These are phyloP conservation scores for Schoenoplectus triqueter DNA, from an alignment of 202 grass and related monocot species.

Conservation along the genomic window DNA sequence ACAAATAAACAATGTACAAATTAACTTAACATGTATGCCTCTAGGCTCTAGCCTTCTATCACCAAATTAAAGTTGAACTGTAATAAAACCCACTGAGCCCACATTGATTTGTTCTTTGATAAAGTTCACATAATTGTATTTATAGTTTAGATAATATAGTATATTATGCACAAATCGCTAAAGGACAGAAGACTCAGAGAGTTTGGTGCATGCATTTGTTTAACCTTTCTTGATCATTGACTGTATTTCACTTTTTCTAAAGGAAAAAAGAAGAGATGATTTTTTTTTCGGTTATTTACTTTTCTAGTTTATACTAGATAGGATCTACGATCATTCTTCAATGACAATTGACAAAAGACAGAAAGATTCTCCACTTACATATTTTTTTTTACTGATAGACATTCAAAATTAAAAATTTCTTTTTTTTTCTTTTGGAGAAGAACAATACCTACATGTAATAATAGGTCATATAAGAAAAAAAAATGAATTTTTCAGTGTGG, in stretches of 20 bases:
- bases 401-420: neutral
- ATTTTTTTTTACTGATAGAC: neutral
- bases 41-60: constrained; percentile 15
- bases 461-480: too few species aligned
- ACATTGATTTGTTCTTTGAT: neutral
- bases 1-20: too few species aligned
- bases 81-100: constrained; percentile 24
- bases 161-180: neutral
- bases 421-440: neutral
- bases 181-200: neutral
- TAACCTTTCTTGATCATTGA: neutral
- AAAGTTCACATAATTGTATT: neutral
- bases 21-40: neutral
- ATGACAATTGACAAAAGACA: neutral
- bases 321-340: neutral
- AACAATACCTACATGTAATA: too few species aligned
- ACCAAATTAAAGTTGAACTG: constrained; percentile 15
- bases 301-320: neutral
- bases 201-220: neutral
- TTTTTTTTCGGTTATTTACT: neutral
- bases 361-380: neutral
- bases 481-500: too few species aligned
- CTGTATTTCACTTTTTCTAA: neutral
- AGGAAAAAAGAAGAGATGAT: neutral
- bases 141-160: constrained; percentile 19